Evolutionary conservation across 2,329 filamentous ascomycete species (phyloP).

Genomic region (Knoxdaviesia proteae): DNA sequence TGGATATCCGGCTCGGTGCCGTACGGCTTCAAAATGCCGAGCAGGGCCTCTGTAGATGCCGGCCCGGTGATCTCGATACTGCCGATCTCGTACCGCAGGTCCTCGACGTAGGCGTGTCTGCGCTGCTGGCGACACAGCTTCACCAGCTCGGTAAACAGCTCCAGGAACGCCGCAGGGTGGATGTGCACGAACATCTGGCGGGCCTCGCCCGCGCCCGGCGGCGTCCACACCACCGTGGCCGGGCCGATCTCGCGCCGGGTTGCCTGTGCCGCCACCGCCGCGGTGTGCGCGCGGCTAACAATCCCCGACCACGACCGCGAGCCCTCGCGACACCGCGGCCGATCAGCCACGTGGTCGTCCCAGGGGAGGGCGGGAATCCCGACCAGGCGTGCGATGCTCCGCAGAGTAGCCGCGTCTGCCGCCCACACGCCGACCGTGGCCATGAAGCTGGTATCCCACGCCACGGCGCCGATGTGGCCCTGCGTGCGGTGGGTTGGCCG

Average conservation of each 20-base stretch:
- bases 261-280: constrained; percentile 3
- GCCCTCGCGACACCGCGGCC: constrained; percentile 45
- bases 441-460: constrained; percentile 91
- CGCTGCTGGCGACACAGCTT: too few species aligned
- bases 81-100: constrained; percentile 46
- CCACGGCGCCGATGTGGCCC: constrained; percentile 53
- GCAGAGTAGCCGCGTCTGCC: constrained; percentile 36
- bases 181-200: constrained; percentile 46
- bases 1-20: constrained; percentile 15
- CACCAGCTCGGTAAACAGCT: constrained; percentile 45
- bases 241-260: constrained; percentile 43
- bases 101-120: constrained; percentile 28
- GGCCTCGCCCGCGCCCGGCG: constrained; percentile 10
- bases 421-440: constrained; percentile 68
- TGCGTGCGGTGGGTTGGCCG: constrained; percentile 67
- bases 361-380: constrained; percentile 38
- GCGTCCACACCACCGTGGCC: constrained; percentile 57
- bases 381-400: constrained; percentile 45
- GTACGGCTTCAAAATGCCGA: constrained; percentile 42
- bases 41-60: constrained; percentile 57
- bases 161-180: constrained; percentile 62
- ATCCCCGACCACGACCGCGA: constrained; percentile 25
- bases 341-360: constrained; percentile 19
- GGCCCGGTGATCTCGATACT: constrained; percentile 41
- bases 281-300: constrained; percentile 32